Evolutionary conservation across 805 yeast species (phyloP), one percentile per base, ranked within the genome.

Genomic region (Helenozyma rhizophorensis): DNA sequence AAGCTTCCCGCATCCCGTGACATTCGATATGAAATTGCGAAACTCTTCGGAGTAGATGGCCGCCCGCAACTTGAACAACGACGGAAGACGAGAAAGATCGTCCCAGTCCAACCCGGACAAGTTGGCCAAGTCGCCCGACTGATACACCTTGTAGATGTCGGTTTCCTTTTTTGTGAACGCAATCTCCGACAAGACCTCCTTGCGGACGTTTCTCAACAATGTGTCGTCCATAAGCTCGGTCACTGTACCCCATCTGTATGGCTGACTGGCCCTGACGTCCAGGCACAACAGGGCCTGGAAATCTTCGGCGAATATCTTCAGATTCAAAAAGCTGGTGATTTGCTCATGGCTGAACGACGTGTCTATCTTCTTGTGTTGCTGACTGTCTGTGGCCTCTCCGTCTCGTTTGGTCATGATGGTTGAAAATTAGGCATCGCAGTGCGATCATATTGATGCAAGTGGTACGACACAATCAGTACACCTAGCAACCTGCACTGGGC

Each of bases 121-220:
- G 55, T 93, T 94, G 25, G 96, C 96, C 46, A 93, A 72, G 59
- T 87, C 96, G 54, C 82, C 99, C 62, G 76, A 84, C 66, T 80
- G 97, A 62, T 62, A 79, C 19, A 90, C 95, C 56, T 86, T 89
- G 60, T 93, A 93, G 42, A 93, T 93, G 54, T 93, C 99, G 0
- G 99, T 93, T 58, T 94, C 99, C 58, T 94, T 93, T 47, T 80
- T 78, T 8, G 97, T 88, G 67, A 94, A 93, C 27, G 85, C 93
- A 40, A 93, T 81, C 50, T 88, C 83, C 2, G 70, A 62, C 43
- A 85, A 72, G 16, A 94, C 88, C 56, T 93, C 98, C 36, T 76
- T 75, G 30, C 97, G 73, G 2, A 94, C 97, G 19, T 74, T 71
- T 41, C 93, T 66, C 33, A 93, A 62, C 23, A 94, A 61, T 2